Conservation (phyloP, 345 rosid species). For the Hibiscus tridactylites region DNA sequence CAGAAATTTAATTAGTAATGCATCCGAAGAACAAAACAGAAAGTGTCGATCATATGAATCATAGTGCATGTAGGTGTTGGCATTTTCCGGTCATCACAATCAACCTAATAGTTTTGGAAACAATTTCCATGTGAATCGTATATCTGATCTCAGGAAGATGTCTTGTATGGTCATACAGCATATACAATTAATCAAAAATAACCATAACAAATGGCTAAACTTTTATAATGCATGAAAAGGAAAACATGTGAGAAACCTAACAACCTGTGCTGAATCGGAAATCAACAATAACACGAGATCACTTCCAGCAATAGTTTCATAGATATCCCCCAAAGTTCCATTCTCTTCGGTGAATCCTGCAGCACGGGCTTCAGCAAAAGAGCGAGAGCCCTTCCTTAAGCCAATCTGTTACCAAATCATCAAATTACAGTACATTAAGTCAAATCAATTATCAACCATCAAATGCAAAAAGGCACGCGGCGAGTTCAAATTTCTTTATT, state of each 20-base stretch:
- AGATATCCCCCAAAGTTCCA: conserved; percentile 39
- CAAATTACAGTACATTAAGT: background rate
- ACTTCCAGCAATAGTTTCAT: conserved; percentile 37
- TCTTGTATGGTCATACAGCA: background rate
- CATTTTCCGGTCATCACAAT: background rate
- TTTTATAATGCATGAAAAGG: background rate
- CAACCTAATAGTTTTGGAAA: background rate
- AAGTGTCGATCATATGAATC: background rate
- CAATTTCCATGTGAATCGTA: background rate
- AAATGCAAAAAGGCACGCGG: background rate
- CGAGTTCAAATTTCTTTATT: background rate
- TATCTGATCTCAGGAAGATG: background rate
- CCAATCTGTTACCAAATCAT: conserved; percentile 27
- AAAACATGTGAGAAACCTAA: background rate
- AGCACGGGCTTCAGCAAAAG: conserved; percentile 39
- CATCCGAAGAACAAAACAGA: background rate
- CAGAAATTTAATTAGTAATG: background rate
- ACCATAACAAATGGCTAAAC: background rate
- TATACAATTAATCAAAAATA: background rate
- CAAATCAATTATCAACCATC: background rate
- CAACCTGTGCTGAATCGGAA: conserved; percentile 46
- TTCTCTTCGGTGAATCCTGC: conserved; percentile 43
- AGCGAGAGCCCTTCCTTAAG: conserved; percentile 35
- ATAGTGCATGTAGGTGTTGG: background rate
- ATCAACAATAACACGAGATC: conserved; percentile 39